phyloP scores from a whole-genome alignment of 2,329 filamentous ascomycete genomes.

The Cordyceps pruinosa region DNA sequence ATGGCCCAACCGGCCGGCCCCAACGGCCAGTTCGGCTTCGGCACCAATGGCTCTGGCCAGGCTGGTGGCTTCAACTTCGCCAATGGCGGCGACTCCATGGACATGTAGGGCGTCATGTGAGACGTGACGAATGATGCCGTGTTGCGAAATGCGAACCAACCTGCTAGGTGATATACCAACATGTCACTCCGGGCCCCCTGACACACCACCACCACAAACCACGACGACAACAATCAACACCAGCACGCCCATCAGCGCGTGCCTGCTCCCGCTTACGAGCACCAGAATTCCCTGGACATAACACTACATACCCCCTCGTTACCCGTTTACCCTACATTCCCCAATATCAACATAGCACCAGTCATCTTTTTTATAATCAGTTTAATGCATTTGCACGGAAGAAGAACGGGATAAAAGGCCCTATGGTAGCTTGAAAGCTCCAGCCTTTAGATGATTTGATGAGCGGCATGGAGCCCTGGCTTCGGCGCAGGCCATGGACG shows the following conservation, averaged over 20 bases:
- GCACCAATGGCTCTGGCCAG: slow-evolving; percentile 54
- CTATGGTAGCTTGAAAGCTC: slow-evolving; percentile 61
- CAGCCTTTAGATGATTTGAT: slow-evolving; percentile 36
- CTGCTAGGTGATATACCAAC: slow-evolving; percentile 2
- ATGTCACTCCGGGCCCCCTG: neutral
- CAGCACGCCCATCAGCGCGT: neutral
- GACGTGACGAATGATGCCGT: neutral
- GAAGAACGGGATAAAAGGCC: slow-evolving; percentile 29
- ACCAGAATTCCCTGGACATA: slow-evolving; percentile 5
- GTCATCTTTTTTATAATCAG: slow-evolving; percentile 31
- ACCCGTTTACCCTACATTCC: slow-evolving; percentile 14
- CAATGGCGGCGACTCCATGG: slow-evolving; percentile 59
- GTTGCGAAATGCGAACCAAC: slow-evolving; percentile 2
- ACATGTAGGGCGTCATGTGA: slow-evolving; percentile 45
- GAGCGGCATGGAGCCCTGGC: slow-evolving; percentile 5
- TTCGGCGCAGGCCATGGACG: neutral
- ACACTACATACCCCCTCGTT: slow-evolving; percentile 18
- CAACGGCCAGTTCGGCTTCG: slow-evolving; percentile 75
- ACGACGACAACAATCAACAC: slow-evolving; percentile 5
- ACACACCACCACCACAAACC: slow-evolving; percentile 2
- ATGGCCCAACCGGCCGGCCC: slow-evolving; percentile 63
- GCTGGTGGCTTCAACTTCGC: slow-evolving; percentile 92
- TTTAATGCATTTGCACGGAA: slow-evolving; percentile 28
- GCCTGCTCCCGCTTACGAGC: slow-evolving; percentile 4
- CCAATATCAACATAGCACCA: slow-evolving; percentile 26